Base-by-base conservation (phyloP, 495 filamentous ascomycete species). In the Aspergillus olivimuriae region DNA sequence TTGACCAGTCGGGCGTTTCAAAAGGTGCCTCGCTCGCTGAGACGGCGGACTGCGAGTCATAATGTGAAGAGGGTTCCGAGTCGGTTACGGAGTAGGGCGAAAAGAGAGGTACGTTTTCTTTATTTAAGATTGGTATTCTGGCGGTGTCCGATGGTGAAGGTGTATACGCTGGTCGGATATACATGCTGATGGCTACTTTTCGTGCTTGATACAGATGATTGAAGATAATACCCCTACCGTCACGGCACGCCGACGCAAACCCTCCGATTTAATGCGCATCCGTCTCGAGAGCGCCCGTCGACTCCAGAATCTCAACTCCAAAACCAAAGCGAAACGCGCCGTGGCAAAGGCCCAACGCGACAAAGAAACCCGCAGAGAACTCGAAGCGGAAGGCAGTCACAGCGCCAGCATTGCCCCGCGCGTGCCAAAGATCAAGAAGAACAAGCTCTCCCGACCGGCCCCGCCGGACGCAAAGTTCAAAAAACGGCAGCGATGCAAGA, bases 151-250 rank as follows among this genome's bases (percentile, higher is more conserved):
- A 1, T 18, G 2, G 15, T 15, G n/a, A n/a, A n/a, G n/a, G n/a
- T n/a, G n/a, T n/a, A n/a, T n/a, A n/a, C n/a, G n/a, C n/a, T n/a
- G n/a, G n/a, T n/a, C n/a, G n/a, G n/a, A n/a, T n/a, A n/a, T n/a
- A n/a, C n/a, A n/a, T n/a, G n/a, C n/a, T 19, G 22, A 19, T 47
- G 16, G 34, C 19, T 21, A 2, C 43, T 22, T 23, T 36, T 5
- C 1, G 11, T 16, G 24, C 19, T 31, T 47, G 44, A n/a, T n/a
- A 22, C 54, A 77, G 75, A 91, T 94, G 84, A 68, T 69, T 41
- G 86, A 89, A 40, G 92, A 96, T 55, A 96, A 98, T 45, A 95
- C 92, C 0, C 89, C 92, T 1, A 90, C 82, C 0, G 78, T 89
- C 11, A 84, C 77, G 19, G 68, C 83, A 3, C 81, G 78, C 26